Evolutionary conservation across 2,329 filamentous ascomycete species (phyloP).

Genomic region (Microsporum ferrugineum): DNA sequence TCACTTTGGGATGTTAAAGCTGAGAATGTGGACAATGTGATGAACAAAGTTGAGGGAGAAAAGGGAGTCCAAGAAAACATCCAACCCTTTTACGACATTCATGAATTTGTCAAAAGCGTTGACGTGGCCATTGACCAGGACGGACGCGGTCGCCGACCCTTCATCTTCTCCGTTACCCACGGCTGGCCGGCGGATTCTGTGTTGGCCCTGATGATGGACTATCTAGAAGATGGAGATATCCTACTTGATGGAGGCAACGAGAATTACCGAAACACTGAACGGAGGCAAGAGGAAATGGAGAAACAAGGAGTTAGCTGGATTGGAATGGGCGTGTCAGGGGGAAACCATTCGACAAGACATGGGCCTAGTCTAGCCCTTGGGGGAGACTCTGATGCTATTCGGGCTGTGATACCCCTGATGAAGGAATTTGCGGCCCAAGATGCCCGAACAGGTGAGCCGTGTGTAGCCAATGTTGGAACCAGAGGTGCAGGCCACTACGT

Average conservation of each 20-base stretch:
- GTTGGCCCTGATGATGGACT: slow-evolving; percentile 33
- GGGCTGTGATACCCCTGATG: slow-evolving; percentile 50
- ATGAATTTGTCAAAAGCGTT: slow-evolving; percentile 27
- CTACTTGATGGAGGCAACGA: slow-evolving; percentile 61
- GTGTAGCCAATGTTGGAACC: slow-evolving; percentile 49
- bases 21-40: slow-evolving; percentile 26
- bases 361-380: slow-evolving; percentile 59
- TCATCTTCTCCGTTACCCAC: slow-evolving; percentile 33
- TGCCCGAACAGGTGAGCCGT: slow-evolving; percentile 44
- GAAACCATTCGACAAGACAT: slow-evolving; percentile 54
- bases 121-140: slow-evolving; percentile 15
- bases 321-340: slow-evolving; percentile 57
- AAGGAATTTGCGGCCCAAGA: slow-evolving; percentile 53
- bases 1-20: slow-evolving; percentile 30
- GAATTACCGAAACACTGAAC: slow-evolving; percentile 53
- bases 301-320: slow-evolving; percentile 52
- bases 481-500: slow-evolving; percentile 59
- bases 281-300: slow-evolving; percentile 47
- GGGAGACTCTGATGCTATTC: slow-evolving; percentile 46
- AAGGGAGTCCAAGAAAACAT: slow-evolving; percentile 24
- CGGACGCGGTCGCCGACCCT: slow-evolving; percentile 22
- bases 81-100: slow-evolving; percentile 25
- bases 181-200: slow-evolving; percentile 29
- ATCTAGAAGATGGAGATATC: slow-evolving; percentile 50
- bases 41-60: slow-evolving; percentile 17